Evolutionary conservation across 2,329 filamentous ascomycete species (phyloP).

Genomic region (Fusarium palustre): DNA sequence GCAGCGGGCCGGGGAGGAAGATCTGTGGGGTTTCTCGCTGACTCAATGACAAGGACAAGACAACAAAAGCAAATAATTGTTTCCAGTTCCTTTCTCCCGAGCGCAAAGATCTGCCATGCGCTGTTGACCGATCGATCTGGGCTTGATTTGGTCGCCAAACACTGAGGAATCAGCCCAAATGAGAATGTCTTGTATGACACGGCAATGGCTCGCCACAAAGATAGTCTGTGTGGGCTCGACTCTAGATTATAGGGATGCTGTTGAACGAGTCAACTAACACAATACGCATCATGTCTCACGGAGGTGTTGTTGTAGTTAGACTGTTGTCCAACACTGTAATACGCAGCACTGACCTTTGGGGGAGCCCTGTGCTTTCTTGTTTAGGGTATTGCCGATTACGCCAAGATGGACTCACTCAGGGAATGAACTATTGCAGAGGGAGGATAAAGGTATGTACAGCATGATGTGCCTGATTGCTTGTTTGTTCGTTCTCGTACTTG

Average conservation of each 20-base stretch:
- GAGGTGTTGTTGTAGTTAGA: constrained; percentile 10
- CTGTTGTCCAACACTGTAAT: constrained; percentile 8
- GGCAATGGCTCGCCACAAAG: neutral
- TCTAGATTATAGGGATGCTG: constrained; percentile 1
- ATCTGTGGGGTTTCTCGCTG: constrained; percentile 35
- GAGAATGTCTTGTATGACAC: constrained; percentile 1
- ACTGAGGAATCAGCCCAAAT: constrained; percentile 9
- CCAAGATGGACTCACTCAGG: neutral
- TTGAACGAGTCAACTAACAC: constrained; percentile 20
- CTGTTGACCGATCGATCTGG: neutral
- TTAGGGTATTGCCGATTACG: neutral
- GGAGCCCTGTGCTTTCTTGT: neutral
- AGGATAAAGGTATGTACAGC: neutral
- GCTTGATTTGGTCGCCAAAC: neutral
- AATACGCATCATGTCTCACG: constrained; percentile 38
- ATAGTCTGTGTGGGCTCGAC: neutral
- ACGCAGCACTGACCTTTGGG: constrained; percentile 12
- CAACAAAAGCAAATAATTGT: constrained; percentile 13
- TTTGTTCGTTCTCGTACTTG: neutral
- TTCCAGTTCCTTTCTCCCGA: constrained; percentile 10
- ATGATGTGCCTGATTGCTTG: neutral
- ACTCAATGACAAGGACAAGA: neutral
- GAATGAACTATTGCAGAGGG: neutral
- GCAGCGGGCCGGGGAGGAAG: constrained; percentile 16
- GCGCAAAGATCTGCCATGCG: neutral